phyloP scores from a whole-genome alignment of 2,329 filamentous ascomycete genomes.

The Aspergillus ustus region DNA sequence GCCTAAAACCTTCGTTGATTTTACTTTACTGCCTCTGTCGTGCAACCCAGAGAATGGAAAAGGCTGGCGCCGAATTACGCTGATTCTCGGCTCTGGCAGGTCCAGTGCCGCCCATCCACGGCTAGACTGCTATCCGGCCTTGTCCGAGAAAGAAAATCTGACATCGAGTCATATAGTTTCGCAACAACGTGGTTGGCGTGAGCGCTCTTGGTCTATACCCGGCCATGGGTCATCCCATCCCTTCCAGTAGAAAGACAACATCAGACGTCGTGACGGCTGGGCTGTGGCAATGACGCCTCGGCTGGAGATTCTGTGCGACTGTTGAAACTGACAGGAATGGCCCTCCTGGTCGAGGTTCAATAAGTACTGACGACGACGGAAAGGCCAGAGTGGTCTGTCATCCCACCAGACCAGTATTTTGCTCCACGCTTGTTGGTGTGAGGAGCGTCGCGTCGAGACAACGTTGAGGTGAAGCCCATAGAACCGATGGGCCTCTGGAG shows the following conservation, averaged over 20 bases:
- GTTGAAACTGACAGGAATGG: background rate
- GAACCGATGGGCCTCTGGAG: background rate
- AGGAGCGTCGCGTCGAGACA: background rate
- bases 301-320: slow-evolving; percentile 2
- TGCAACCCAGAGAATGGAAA: background rate
- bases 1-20: slow-evolving; percentile 9
- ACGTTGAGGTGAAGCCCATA: background rate
- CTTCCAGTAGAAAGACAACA: background rate
- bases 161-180: background rate
- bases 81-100: background rate
- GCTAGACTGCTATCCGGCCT: background rate
- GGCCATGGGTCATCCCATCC: background rate
- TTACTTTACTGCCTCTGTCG: slow-evolving; percentile 2
- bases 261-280: background rate
- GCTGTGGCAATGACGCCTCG: slow-evolving; percentile 1
- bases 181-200: background rate
- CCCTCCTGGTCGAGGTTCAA: background rate
- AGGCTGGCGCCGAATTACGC: background rate
- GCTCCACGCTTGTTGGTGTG: background rate
- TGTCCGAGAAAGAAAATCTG: background rate
- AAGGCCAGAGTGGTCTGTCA: background rate
- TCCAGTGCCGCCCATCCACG: background rate
- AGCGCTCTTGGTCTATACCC: background rate
- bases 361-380: background rate
- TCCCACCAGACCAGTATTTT: background rate